Evolutionary conservation across 306 rosid species (phyloP).

Genomic region (Adenanthera pavonina): DNA sequence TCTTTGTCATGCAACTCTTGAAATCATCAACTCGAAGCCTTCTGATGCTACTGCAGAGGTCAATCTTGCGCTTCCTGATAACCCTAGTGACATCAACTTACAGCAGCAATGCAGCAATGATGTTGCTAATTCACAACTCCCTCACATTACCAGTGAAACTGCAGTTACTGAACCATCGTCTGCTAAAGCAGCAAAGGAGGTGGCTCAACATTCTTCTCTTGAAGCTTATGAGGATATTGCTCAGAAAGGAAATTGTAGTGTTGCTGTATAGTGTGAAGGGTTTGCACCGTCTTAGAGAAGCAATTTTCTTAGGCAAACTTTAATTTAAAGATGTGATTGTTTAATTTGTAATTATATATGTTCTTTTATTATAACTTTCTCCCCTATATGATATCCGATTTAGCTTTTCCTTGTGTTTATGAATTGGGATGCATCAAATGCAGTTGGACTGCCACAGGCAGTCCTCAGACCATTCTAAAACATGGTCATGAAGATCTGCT

Average conservation of each 20-base stretch:
- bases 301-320: slow-evolving; percentile 45
- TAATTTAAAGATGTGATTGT: slow-evolving; percentile 33
- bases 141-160: slow-evolving; percentile 49
- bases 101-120: slow-evolving; percentile 34
- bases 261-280: slow-evolving; percentile 61
- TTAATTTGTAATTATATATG: slow-evolving; percentile 49
- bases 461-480: background rate
- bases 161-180: slow-evolving; percentile 37
- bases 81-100: slow-evolving; percentile 34
- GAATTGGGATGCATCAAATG: background rate
- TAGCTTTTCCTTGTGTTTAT: slow-evolving; percentile 34
- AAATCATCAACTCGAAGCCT: slow-evolving; percentile 34
- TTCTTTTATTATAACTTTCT: slow-evolving; percentile 29
- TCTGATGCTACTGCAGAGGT: slow-evolving; percentile 46
- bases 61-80: slow-evolving; percentile 37
- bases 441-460: background rate
- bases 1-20: slow-evolving; percentile 42
- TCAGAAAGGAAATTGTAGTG: slow-evolving; percentile 70
- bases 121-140: slow-evolving; percentile 49
- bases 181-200: slow-evolving; percentile 54
- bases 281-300: slow-evolving; percentile 53
- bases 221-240: slow-evolving; percentile 67
- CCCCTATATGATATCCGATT: slow-evolving; percentile 37
- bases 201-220: slow-evolving; percentile 62
- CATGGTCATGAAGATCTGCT: background rate